phyloP scores from a whole-genome alignment of 306 rosid species.

The Gastrolobium bilobum region DNA sequence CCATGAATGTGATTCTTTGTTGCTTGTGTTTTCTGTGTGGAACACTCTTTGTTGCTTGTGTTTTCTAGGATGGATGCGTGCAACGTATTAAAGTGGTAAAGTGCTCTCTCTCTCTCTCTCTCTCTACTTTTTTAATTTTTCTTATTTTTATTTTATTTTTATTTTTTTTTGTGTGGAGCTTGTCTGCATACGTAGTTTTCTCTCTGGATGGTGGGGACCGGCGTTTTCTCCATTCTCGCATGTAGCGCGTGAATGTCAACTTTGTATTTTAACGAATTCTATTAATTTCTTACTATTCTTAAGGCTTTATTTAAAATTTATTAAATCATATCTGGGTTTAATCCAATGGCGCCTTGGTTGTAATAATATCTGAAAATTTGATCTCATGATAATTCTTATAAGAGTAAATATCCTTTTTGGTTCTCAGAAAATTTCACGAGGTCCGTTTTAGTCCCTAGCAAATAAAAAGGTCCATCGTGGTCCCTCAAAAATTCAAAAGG shows the following conservation, averaged over 20 bases:
- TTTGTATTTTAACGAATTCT: neutral
- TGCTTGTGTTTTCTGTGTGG: conserved; percentile 21
- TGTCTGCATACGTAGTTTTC: conserved; percentile 71
- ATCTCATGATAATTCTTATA: neutral
- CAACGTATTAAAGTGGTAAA: conserved; percentile 97
- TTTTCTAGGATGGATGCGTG: conserved; percentile 83
- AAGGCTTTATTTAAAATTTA: neutral
- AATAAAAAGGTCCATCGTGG: no score
- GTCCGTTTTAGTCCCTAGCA: no score
- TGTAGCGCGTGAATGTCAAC: conserved; percentile 20
- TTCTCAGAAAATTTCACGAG: no score
- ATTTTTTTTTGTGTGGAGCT: conserved; percentile 53
- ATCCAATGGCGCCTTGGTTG: neutral
- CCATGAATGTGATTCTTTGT: conserved; percentile 37
- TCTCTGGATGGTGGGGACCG: conserved; percentile 57
- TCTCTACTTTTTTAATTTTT: conserved; percentile 13
- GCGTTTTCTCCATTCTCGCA: conserved; percentile 1
- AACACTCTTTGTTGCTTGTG: conserved; percentile 70
- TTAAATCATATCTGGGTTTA: neutral
- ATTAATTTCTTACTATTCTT: neutral
- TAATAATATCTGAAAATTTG: neutral
- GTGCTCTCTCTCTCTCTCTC: conserved; percentile 59
- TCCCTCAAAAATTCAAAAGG: no score
- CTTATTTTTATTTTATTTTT: neutral
- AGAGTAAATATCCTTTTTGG: no score